Percentiles rank a stretch among this genome's conserved stretches.
These are phyloP conservation scores for Dacryopinax primogenitus DNA, from an alignment of 768 basidiomycete genomes.

Conservation along the genomic window DNA sequence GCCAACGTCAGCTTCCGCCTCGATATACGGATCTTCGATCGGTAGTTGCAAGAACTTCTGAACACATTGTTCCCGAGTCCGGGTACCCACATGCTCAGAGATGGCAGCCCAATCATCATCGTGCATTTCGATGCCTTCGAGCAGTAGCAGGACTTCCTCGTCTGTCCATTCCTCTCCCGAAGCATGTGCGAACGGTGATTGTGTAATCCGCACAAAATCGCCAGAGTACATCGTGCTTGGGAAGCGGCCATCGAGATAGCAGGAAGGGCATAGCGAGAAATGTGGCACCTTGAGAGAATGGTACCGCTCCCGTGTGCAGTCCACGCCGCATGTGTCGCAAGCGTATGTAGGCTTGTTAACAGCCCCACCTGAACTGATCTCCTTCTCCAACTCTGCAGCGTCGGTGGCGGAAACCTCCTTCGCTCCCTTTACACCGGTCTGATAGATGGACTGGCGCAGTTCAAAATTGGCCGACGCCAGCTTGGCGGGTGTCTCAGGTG, in stretches of 20 bases:
- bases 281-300: conserved; percentile 87
- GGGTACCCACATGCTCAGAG: conserved; percentile 83
- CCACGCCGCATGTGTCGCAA: conserved; percentile 91
- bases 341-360: conserved; percentile 43
- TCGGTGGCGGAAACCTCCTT: conserved; percentile 54
- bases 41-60: conserved; percentile 90
- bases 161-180: conserved; percentile 64
- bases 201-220: conserved; percentile 82
- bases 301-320: conserved; percentile 80
- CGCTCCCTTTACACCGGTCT: conserved; percentile 74
- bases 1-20: conserved; percentile 60
- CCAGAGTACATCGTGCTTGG: conserved; percentile 92
- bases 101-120: conserved; percentile 93
- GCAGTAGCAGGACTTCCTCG: conserved; percentile 70
- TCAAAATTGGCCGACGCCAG: conserved; percentile 60
- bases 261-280: conserved; percentile 78
- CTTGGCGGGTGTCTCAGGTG: conserved; percentile 25
- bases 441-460: conserved; percentile 76
- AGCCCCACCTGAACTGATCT: conserved; percentile 33
- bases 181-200: conserved; percentile 28
- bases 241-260: conserved; percentile 94
- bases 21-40: conserved; percentile 88
- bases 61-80: conserved; percentile 88
- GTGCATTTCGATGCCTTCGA: conserved; percentile 98
- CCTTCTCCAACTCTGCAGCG: conserved; percentile 51